These are phyloP conservation scores for Populus hybrid DNA, from an alignment of 441 rosid species.

Conservation along the genomic window DNA sequence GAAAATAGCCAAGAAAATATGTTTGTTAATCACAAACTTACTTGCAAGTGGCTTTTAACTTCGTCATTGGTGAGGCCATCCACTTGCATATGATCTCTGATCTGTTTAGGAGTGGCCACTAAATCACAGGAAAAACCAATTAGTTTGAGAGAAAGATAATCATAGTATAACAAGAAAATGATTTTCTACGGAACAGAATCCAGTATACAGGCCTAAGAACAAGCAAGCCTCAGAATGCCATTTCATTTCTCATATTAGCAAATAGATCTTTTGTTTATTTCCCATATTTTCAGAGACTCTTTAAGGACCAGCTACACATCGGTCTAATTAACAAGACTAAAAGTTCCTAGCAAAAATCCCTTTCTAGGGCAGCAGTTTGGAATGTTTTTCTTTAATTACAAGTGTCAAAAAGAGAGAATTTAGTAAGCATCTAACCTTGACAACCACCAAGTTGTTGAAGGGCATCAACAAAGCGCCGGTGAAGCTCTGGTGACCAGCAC, in stretches of 20 bases:
- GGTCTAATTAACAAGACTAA: not conserved
- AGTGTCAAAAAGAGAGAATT: not conserved
- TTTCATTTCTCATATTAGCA: conserved; percentile 1
- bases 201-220: not conserved
- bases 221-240: not conserved
- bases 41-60: conserved; percentile 98
- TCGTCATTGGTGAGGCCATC: conserved; percentile 97
- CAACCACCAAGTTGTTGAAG: conserved; percentile 88
- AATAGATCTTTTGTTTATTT: not conserved
- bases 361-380: not conserved
- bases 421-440: conserved; percentile 45
- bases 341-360: not conserved
- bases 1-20: not conserved
- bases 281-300: not conserved
- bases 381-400: not conserved
- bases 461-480: conserved; percentile 72
- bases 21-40: conserved; percentile 18
- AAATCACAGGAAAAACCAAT: conserved; percentile 18
- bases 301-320: not conserved
- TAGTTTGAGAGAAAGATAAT: conserved; percentile 1
- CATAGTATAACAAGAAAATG: not conserved
- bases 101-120: conserved; percentile 96
- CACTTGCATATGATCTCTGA: conserved; percentile 86
- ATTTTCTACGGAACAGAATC: not conserved
- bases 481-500: conserved; percentile 95